phyloP scores from a whole-genome alignment of 352 stramenopile species.

The Hyaloperonospora brassicae region DNA sequence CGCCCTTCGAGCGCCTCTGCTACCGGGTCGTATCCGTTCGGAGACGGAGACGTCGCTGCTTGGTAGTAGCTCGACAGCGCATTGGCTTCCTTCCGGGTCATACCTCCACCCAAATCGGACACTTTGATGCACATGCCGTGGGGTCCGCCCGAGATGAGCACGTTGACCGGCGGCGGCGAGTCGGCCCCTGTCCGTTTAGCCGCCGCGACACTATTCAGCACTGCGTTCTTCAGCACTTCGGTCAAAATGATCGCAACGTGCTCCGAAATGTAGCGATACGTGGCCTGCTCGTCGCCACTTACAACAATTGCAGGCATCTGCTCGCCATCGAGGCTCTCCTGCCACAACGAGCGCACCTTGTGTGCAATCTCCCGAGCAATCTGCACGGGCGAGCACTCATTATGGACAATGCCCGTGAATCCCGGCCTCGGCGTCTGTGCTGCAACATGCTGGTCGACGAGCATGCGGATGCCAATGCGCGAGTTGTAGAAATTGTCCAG shows the following conservation, averaged over 20 bases:
- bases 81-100: conserved; percentile 69
- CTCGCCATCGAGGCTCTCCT: conserved; percentile 36
- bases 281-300: conserved; percentile 39
- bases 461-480: conserved; percentile 74
- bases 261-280: conserved; percentile 73
- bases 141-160: conserved; percentile 53
- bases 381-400: conserved; percentile 57
- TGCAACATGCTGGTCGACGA: conserved; percentile 73
- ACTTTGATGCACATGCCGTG: conserved; percentile 80
- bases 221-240: conserved; percentile 75
- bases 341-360: conserved; percentile 49
- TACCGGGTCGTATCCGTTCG: conserved; percentile 56
- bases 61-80: conserved; percentile 58
- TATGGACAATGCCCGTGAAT: conserved; percentile 57
- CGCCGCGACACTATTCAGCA: conserved; percentile 57
- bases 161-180: conserved; percentile 43
- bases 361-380: conserved; percentile 54
- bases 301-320: conserved; percentile 54
- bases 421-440: conserved; percentile 46
- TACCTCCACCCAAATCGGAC: conserved; percentile 61
- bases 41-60: conserved; percentile 12
- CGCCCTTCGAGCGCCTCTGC: conserved; percentile 60
- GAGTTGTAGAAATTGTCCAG: conserved; percentile 83
- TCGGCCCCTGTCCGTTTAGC: conserved; percentile 16
- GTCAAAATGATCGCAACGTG: conserved; percentile 79